Evolutionary conservation across 2,329 filamentous ascomycete genomes (phyloP).

Genomic region (Colletotrichum scovillei): DNA sequence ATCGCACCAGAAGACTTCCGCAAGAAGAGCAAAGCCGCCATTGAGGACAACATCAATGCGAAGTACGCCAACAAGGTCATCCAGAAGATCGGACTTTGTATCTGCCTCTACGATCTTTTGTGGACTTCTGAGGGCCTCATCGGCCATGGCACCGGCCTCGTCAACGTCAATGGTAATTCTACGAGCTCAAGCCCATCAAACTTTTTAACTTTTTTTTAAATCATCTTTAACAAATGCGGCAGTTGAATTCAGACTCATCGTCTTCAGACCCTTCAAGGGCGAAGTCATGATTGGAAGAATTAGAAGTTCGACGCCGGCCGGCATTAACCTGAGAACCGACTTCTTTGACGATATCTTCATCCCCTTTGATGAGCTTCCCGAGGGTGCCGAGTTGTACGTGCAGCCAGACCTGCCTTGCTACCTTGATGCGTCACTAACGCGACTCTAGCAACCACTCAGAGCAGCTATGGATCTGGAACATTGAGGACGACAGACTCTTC

Average conservation of each 20-base stretch:
- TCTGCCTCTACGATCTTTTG: slow-evolving; percentile 91
- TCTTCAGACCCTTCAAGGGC: slow-evolving; percentile 95
- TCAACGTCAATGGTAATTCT: slow-evolving; percentile 86
- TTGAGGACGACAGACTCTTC: slow-evolving; percentile 79
- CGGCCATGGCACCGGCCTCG: slow-evolving; percentile 89
- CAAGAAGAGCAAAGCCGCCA: slow-evolving; percentile 83
- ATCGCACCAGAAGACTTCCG: slow-evolving; percentile 90
- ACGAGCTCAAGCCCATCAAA: neutral
- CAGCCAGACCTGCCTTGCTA: neutral
- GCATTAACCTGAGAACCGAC: slow-evolving; percentile 83
- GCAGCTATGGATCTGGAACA: slow-evolving; percentile 86
- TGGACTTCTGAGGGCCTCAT: slow-evolving; percentile 93
- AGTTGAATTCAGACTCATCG: slow-evolving; percentile 94
- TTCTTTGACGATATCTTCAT: slow-evolving; percentile 96
- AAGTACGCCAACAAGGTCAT: slow-evolving; percentile 98
- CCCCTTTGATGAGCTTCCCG: slow-evolving; percentile 77
- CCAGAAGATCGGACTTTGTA: slow-evolving; percentile 92
- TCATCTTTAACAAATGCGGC: slow-evolving; percentile 11
- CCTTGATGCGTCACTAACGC: slow-evolving; percentile 39
- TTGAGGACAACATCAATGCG: slow-evolving; percentile 96
- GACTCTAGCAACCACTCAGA: slow-evolving; percentile 74
- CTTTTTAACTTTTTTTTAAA: neutral
- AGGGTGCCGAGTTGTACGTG: slow-evolving; percentile 80
- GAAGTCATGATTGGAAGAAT: slow-evolving; percentile 92
- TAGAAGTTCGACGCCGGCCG: slow-evolving; percentile 76